These are phyloP conservation scores for Spathaspora passalidarum DNA, from an alignment of 805 yeast species.

Conservation along the genomic window DNA sequence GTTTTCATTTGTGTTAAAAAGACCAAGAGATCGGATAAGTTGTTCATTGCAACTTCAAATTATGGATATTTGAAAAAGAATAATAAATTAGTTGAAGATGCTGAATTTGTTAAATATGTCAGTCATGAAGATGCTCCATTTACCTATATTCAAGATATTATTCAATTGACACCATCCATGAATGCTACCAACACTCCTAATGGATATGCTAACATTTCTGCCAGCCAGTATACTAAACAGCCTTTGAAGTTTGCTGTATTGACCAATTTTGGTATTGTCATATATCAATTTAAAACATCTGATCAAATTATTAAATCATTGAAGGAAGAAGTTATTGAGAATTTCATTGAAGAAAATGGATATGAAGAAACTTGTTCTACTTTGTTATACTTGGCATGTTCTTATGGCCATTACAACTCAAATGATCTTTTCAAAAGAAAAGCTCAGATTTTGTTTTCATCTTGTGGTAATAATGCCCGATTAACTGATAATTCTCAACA, in stretches of 20 bases:
- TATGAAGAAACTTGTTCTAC: conserved; percentile 87
- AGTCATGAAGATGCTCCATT: conserved; percentile 18
- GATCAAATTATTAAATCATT: conserved; percentile 71
- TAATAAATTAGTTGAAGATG: conserved; percentile 73
- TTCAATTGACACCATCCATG: conserved; percentile 66
- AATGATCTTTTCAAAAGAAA: conserved; percentile 43
- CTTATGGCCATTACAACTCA: conserved; percentile 53
- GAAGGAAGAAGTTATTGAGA: conserved; percentile 61
- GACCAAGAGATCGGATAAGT: conserved; percentile 41
- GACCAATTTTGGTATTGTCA: conserved; percentile 74
- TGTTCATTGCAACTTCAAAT: conserved; percentile 80
- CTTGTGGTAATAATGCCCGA: conserved; percentile 53
- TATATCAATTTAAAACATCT: conserved; percentile 77
- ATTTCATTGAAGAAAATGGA: conserved; percentile 78
- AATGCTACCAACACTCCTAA: conserved; percentile 70
- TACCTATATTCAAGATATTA: conserved; percentile 62
- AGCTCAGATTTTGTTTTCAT: conserved; percentile 50
- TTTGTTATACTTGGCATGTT: conserved; percentile 79
- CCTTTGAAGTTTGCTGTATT: conserved; percentile 76
- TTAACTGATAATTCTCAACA: conserved; percentile 20
- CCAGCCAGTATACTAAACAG: conserved; percentile 72
- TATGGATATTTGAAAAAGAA: conserved; percentile 77
- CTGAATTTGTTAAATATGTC: conserved; percentile 55
- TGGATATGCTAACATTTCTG: conserved; percentile 83
- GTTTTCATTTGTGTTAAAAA: conserved; percentile 68